Evolutionary conservation across 148 eudicot species (phyloP).

Genomic region (Chenopodium berlandieri): DNA sequence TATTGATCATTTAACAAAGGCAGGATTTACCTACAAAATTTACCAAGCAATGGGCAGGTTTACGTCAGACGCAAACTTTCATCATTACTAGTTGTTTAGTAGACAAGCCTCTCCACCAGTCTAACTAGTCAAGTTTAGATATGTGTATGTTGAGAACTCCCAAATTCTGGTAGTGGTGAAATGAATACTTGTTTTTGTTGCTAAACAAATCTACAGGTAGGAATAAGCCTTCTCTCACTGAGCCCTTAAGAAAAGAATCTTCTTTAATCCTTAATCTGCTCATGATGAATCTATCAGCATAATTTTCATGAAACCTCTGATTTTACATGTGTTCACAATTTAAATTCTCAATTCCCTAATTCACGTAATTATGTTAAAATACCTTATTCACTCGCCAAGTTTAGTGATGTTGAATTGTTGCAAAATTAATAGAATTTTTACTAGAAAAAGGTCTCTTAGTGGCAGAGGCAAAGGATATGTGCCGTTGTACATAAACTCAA

Average conservation of each 20-base stretch:
- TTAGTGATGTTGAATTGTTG: not conserved
- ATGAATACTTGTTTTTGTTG: not conserved
- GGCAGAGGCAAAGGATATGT: not conserved
- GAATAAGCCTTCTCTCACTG: not conserved
- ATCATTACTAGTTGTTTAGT: not conserved
- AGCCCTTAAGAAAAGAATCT: not conserved
- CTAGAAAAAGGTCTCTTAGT: not conserved
- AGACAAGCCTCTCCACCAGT: not conserved
- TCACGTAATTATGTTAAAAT: not conserved
- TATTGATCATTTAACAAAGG: not conserved
- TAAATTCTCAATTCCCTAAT: not conserved
- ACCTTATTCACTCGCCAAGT: not conserved
- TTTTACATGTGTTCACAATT: too few species aligned
- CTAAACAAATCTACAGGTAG: not conserved
- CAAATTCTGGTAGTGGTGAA: not conserved
- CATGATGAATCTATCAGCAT: not conserved
- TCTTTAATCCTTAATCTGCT: not conserved
- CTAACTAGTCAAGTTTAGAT: not conserved
- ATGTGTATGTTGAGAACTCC: not conserved
- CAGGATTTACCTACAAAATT: not conserved
- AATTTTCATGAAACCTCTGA: not conserved
- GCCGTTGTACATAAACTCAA: not conserved
- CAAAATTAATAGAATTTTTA: not conserved
- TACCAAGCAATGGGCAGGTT: too few species aligned
- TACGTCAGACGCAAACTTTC: too few species aligned